Evolutionary conservation across 108 stramenopile genomes (phyloP), one percentile per base, ranked within the genome.

Genomic region (Skeletonema menzelii): DNA sequence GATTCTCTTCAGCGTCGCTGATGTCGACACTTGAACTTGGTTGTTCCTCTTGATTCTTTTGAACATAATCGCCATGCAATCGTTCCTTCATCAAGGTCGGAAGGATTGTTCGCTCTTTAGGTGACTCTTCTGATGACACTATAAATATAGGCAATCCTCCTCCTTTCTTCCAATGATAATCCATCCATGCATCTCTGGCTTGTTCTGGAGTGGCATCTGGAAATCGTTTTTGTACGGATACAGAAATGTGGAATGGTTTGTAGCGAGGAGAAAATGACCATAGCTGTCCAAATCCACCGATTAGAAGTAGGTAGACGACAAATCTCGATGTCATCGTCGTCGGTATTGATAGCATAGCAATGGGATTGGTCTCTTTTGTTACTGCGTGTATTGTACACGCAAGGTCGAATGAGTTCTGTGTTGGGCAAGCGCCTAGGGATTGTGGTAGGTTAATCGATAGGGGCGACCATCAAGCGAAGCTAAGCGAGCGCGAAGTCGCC

Each of bases 141-240:
- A 79, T 56, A 15, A 72, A 0, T 24, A 84, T 76, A 5, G 83
- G 83, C 53, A 84, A 64, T 14, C 83, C 83, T 3, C 83, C 79
- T 12, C 83, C 83, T 47, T 64, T 70, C 59, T 34, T 72, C 83
- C 83, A 84, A 57, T 80, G 79, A 28, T 84, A 55, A 11, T 80
- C 70, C 69, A 84, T 26, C 83, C 83, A 84, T 14, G 79, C 79
- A 26, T 80, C 60, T 47, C 27, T 42, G n/a, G 72, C 72, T 37
- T 65, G 53, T 27, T 24, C 8, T 8, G 72, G 63, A 26, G 49
- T 73, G 53, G 42, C 56, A 58, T 65, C 11, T 13, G 64, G 56
- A 27, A 73, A 44, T 6, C 3, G 55, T 14, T 63, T 63, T 44
- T 73, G 59, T 22, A 73, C 31, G 0, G 56, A 31, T 38, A 73